phyloP scores from a whole-genome alignment of 148 eudicot species.

The Diospyros lotus region DNA sequence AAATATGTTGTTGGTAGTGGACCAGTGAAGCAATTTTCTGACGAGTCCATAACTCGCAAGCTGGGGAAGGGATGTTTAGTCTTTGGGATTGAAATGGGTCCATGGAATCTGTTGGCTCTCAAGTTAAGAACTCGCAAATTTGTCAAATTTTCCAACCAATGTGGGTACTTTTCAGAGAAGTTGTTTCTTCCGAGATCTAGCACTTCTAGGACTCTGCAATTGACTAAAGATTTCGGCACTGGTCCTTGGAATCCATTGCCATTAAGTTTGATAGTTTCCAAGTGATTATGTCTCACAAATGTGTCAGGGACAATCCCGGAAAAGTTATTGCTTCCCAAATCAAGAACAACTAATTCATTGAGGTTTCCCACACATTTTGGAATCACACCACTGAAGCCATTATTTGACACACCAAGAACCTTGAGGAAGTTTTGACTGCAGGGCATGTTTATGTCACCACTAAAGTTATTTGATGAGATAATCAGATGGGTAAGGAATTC shows the following conservation, averaged over 20 bases:
- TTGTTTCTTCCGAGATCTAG: background rate
- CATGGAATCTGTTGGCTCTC: background rate
- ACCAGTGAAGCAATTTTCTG: background rate
- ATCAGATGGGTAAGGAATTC: background rate
- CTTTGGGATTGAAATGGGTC: background rate
- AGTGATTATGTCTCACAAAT: background rate
- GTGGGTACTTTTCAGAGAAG: background rate
- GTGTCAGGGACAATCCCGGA: background rate
- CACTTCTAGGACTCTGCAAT: background rate
- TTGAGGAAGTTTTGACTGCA: constrained; percentile 15
- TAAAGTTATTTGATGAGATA: background rate
- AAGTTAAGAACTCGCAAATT: background rate
- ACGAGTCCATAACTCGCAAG: background rate
- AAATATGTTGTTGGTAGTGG: background rate
- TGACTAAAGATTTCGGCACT: background rate
- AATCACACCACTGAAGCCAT: constrained; percentile 13
- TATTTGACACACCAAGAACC: constrained; percentile 23
- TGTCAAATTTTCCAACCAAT: background rate
- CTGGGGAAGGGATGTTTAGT: background rate
- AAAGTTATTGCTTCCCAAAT: background rate
- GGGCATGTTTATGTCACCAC: background rate
- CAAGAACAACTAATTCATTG: background rate
- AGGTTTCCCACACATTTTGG: background rate
- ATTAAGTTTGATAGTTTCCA: background rate
- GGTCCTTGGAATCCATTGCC: background rate